Conservation (phyloP, 768 basidiomycete genomes). For the Hygrocybe coccinea region DNA sequence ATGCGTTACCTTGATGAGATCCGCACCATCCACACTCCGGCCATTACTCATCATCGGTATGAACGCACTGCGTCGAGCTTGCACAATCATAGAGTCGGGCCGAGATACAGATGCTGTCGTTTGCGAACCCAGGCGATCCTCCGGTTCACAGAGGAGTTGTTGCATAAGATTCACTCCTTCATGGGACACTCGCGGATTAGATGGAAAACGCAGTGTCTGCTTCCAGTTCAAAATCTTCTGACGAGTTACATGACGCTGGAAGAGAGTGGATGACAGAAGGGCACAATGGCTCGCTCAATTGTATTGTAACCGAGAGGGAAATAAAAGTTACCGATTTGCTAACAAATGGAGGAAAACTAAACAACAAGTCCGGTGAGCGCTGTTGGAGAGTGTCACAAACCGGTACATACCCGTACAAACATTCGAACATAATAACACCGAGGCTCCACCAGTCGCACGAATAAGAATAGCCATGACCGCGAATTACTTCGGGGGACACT, state of each 20-base stretch:
- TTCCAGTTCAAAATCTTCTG: slow-evolving; percentile 98
- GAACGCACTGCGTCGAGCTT: slow-evolving; percentile 73
- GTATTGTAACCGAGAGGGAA: neutral
- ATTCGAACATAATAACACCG: slow-evolving; percentile 95
- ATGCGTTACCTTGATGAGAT: slow-evolving; percentile 73
- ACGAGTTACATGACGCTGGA: slow-evolving; percentile 84
- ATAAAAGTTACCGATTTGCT: slow-evolving; percentile 72
- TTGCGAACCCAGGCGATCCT: slow-evolving; percentile 86
- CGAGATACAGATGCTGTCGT: slow-evolving; percentile 60
- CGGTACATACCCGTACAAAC: slow-evolving; percentile 74
- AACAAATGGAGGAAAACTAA: slow-evolving; percentile 91
- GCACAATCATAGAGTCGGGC: slow-evolving; percentile 72
- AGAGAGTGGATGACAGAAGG: slow-evolving; percentile 14
- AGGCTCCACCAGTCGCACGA: slow-evolving; percentile 99
- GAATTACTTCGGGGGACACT: slow-evolving; percentile 91
- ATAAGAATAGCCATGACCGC: slow-evolving; percentile 88
- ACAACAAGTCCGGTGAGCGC: slow-evolving; percentile 7
- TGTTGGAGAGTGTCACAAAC: slow-evolving; percentile 10
- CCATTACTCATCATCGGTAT: slow-evolving; percentile 43
- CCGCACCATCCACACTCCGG: slow-evolving; percentile 74
- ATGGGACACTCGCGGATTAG: slow-evolving; percentile 74
- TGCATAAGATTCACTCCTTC: slow-evolving; percentile 87
- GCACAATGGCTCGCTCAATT: slow-evolving; percentile 1
- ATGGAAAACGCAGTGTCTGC: slow-evolving; percentile 80
- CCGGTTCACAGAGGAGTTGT: slow-evolving; percentile 88